phyloP scores from a whole-genome alignment of 108 stramenopile genomes.

The Cylindrotheca fusiformis region DNA sequence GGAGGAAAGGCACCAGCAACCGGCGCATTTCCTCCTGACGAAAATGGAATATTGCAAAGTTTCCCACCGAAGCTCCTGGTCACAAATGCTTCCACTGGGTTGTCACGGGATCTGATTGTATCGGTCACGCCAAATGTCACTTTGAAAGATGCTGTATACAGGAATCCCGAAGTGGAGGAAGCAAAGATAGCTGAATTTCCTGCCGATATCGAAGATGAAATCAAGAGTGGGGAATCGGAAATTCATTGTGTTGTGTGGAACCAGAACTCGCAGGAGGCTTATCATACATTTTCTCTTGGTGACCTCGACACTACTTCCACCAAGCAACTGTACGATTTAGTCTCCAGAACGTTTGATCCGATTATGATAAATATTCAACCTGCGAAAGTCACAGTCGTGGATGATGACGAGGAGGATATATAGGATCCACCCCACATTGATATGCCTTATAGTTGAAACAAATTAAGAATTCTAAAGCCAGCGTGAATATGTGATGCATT shows the following conservation, averaged over 20 bases:
- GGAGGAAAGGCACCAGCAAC: conserved; percentile 28
- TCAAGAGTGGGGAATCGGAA: conserved; percentile 15
- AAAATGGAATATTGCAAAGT: conserved; percentile 21
- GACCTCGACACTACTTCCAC: conserved; percentile 29
- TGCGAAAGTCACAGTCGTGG: conserved; percentile 13
- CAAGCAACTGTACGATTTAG: conserved; percentile 30
- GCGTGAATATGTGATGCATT: no score
- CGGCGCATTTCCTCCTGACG: conserved; percentile 28
- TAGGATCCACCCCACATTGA: background rate
- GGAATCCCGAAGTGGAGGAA: conserved; percentile 8
- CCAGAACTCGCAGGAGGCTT: conserved; percentile 10
- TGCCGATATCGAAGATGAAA: conserved; percentile 4
- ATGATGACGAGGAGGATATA: conserved; percentile 38
- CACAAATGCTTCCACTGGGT: conserved; percentile 8
- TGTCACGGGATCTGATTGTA: conserved; percentile 13
- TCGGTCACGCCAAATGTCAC: conserved; percentile 5
- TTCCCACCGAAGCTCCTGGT: conserved; percentile 25
- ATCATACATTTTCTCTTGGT: conserved; percentile 27
- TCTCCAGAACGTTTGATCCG: conserved; percentile 25
- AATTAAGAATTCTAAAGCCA: no score
- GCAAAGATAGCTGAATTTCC: conserved; percentile 21
- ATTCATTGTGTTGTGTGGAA: conserved; percentile 28
- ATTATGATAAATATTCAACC: conserved; percentile 22
- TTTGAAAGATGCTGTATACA: conserved; percentile 19
- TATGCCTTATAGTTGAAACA: background rate